phyloP scores from a whole-genome alignment of 2,329 filamentous ascomycete genomes.

The Aureobasidium sp. region DNA sequence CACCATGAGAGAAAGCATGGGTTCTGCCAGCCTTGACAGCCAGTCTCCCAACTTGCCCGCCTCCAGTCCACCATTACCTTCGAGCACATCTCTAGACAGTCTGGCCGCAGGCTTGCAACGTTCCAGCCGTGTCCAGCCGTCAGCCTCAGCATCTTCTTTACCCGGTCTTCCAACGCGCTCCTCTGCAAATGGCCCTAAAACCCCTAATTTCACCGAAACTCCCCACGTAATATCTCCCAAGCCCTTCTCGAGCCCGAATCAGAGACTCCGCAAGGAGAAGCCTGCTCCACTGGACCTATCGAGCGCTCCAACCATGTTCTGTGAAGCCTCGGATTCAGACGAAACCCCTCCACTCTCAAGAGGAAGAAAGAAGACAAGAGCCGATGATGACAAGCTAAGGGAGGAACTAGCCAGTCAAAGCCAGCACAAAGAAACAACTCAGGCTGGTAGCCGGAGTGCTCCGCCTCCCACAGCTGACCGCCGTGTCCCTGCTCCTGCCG shows the following conservation, averaged over 20 bases:
- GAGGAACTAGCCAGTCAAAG: slow-evolving; percentile 48
- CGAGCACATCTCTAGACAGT: slow-evolving; percentile 4
- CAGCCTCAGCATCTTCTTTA: background rate
- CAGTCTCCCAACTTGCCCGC: slow-evolving; percentile 17
- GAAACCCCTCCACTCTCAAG: slow-evolving; percentile 26
- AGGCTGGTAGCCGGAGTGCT: slow-evolving; percentile 51
- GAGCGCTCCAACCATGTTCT: background rate
- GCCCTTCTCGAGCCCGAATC: slow-evolving; percentile 23
- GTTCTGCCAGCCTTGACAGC: slow-evolving; percentile 19
- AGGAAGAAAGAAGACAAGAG: slow-evolving; percentile 73
- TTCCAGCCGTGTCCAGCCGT: slow-evolving; percentile 6
- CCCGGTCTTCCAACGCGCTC: slow-evolving; percentile 2
- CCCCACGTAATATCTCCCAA: slow-evolving; percentile 4
- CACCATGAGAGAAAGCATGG: slow-evolving; percentile 14
- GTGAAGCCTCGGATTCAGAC: slow-evolving; percentile 2
- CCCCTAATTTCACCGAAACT: background rate
- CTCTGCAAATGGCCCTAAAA: background rate
- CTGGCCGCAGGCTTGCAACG: slow-evolving; percentile 1
- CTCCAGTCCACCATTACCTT: slow-evolving; percentile 6
- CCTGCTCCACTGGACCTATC: slow-evolving; percentile 75
- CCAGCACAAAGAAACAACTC: slow-evolving; percentile 59
- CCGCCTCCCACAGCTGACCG: slow-evolving; percentile 17
- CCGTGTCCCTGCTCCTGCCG: background rate
- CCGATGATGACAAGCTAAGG: slow-evolving; percentile 75
- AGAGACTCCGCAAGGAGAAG: slow-evolving; percentile 61